Conservation (phyloP, 768 basidiomycete genomes). For the Collybiopsis luxurians region DNA sequence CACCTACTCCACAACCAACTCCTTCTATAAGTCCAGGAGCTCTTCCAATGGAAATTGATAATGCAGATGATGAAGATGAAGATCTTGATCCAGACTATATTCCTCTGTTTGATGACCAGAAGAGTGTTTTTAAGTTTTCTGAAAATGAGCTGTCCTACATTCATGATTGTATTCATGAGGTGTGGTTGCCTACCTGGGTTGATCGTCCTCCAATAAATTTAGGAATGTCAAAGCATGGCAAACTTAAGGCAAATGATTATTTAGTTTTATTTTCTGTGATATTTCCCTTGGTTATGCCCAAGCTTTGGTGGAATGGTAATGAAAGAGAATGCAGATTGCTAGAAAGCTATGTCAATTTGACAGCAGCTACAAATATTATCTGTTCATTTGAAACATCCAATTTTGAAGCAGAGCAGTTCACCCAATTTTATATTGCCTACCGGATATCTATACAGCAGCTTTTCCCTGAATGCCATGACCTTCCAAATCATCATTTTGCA, state of each 20-base stretch:
- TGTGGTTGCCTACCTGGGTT: constrained; percentile 15
- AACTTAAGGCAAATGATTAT: constrained; percentile 17
- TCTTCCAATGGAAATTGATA: too few species aligned
- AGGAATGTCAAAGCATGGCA: constrained; percentile 15
- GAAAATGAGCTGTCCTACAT: not conserved
- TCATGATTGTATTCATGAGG: not conserved
- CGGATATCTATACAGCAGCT: not conserved
- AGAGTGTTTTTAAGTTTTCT: not conserved
- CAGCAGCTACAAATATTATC: constrained; percentile 10
- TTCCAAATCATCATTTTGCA: constrained; percentile 13
- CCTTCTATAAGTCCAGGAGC: not conserved
- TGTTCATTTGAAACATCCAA: constrained; percentile 11
- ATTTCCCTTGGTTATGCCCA: constrained; percentile 10
- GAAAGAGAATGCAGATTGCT: not conserved
- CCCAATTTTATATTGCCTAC: constrained; percentile 4
- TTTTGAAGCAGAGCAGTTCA: constrained; percentile 7
- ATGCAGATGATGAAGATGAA: too few species aligned
- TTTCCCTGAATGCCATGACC: not conserved
- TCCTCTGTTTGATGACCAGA: not conserved
- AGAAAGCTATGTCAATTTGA: constrained; percentile 9
- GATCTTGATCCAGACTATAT: not conserved
- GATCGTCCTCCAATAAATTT: constrained; percentile 15
- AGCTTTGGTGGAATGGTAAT: not conserved
- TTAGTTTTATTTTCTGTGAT: constrained; percentile 11
- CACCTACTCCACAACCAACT: not conserved